Conservation (phyloP, 495 filamentous ascomycete genomes). For the Podospora australis region DNA sequence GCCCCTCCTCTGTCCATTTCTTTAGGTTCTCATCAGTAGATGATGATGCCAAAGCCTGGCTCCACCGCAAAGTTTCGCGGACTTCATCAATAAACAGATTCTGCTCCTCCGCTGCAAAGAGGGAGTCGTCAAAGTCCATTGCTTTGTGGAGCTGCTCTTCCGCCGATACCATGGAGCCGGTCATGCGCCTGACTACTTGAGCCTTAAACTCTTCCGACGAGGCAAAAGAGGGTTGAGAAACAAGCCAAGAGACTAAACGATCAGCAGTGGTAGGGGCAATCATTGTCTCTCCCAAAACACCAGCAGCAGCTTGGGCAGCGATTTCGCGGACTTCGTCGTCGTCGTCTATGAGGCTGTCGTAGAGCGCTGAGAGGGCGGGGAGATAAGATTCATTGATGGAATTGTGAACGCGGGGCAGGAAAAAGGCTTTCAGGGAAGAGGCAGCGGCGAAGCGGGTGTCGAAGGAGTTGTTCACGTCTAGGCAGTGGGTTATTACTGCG, state of each 20-base stretch:
- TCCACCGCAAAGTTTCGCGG: slow-evolving; percentile 63
- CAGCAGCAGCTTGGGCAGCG: slow-evolving; percentile 45
- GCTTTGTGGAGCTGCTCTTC: slow-evolving; percentile 41
- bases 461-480: slow-evolving; percentile 48
- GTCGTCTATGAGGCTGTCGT: slow-evolving; percentile 69
- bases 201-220: slow-evolving; percentile 23
- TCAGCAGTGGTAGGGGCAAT: slow-evolving; percentile 36
- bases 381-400: slow-evolving; percentile 24
- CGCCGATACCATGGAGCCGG: slow-evolving; percentile 35
- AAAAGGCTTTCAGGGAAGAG: slow-evolving; percentile 29
- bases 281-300: slow-evolving; percentile 29
- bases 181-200: slow-evolving; percentile 29
- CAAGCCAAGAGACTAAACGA: slow-evolving; percentile 32
- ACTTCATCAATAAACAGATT: slow-evolving; percentile 83
- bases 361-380: slow-evolving; percentile 44
- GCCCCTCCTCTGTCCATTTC: slow-evolving; percentile 53
- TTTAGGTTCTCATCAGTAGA: slow-evolving; percentile 15
- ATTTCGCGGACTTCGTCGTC: slow-evolving; percentile 77
- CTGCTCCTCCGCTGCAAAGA: slow-evolving; percentile 85
- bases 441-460: slow-evolving; percentile 57
- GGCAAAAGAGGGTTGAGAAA: slow-evolving; percentile 14
- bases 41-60: slow-evolving; percentile 40
- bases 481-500: slow-evolving; percentile 35
- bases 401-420: slow-evolving; percentile 1
- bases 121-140: slow-evolving; percentile 55